Evolutionary conservation across 257 asterid species (phyloP).

Genomic region (Solanum appendiculatum): DNA sequence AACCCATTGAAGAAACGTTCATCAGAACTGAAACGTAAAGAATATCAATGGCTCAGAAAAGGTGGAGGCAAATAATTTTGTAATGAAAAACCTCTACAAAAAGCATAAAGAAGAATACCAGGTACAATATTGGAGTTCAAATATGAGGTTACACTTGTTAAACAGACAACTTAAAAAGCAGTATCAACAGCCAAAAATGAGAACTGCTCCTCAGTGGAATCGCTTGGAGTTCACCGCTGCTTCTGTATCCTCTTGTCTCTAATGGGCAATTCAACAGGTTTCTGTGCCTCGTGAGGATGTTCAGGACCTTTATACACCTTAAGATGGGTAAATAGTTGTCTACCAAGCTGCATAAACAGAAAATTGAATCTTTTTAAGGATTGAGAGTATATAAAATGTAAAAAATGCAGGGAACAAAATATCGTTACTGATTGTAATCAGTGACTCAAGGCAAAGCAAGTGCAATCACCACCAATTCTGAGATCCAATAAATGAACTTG

Average conservation of each 20-base stretch:
- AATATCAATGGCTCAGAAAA: too few species aligned
- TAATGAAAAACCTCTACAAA: not conserved
- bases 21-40: too few species aligned
- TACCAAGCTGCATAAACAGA: slow-evolving; percentile 63
- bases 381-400: not conserved
- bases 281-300: slow-evolving; percentile 93
- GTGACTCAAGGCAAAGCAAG: not conserved
- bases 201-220: not conserved
- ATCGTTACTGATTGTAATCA: not conserved
- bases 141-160: not conserved
- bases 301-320: slow-evolving; percentile 77
- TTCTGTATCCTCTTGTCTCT: slow-evolving; percentile 79
- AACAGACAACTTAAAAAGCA: not conserved
- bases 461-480: not conserved
- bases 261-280: slow-evolving; percentile 65
- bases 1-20: too few species aligned
- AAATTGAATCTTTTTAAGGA: not conserved
- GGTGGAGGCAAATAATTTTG: not conserved
- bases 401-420: not conserved
- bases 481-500: not conserved
- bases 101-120: not conserved
- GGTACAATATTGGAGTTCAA: not conserved
- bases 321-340: slow-evolving; percentile 72
- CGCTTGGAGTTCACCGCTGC: not conserved
- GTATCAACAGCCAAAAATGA: not conserved